phyloP scores from a whole-genome alignment of 441 rosid species.

The Dalechampia spathulata region DNA sequence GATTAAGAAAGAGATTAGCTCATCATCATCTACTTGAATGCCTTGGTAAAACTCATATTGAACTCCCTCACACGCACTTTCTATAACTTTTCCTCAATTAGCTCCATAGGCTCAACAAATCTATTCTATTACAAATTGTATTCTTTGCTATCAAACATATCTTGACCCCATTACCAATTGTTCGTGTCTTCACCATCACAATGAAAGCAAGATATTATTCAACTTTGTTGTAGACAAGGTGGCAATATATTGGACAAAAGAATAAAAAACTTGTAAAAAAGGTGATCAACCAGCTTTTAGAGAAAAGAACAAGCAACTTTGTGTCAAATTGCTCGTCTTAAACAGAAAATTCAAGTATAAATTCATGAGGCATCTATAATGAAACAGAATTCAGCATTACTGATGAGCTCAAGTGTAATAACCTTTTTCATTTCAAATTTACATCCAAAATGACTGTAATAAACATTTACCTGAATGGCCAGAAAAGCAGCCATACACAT shows the following conservation, averaged over 20 bases:
- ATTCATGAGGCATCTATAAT: not conserved
- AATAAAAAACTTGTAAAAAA: not conserved
- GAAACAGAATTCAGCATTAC: not conserved
- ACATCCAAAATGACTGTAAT: not conserved
- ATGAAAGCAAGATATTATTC: too few species aligned
- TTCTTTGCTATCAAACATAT: not conserved
- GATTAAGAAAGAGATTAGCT: not conserved
- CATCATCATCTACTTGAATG: not conserved
- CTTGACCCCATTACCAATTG: not conserved
- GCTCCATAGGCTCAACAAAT: not conserved
- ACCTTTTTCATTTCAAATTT: not conserved
- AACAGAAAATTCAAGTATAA: not conserved
- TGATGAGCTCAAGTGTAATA: not conserved
- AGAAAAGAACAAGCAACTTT: too few species aligned
- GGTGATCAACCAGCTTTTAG: too few species aligned
- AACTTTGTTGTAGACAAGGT: too few species aligned
- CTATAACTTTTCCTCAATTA: not conserved
- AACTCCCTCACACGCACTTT: not conserved
- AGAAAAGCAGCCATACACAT: conserved; percentile 95
- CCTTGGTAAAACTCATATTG: not conserved
- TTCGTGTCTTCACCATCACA: not conserved
- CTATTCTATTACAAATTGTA: not conserved
- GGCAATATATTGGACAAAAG: too few species aligned
- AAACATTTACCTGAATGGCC: conserved; percentile 70
- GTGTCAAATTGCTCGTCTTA: too few species aligned